A percentile compares a stretch with the other conserved stretches of the same genome.
Evolutionary conservation across 306 rosid species (phyloP).

Genomic region (Quillaja saponaria): DNA sequence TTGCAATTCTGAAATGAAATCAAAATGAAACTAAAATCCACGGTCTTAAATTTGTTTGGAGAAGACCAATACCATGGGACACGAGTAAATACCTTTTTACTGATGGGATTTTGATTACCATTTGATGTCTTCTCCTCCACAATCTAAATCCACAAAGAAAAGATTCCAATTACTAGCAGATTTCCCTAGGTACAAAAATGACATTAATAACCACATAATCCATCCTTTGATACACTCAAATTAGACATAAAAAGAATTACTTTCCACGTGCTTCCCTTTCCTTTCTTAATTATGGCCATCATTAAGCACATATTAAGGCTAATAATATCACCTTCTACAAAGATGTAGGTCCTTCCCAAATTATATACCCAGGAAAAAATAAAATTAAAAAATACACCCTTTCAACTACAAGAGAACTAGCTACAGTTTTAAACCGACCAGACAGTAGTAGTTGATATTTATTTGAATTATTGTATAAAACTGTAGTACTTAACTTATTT

Average conservation of each 20-base stretch:
- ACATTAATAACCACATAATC: neutral
- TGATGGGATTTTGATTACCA: conserved; percentile 6
- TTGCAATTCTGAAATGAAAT: no score
- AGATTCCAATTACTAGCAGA: neutral
- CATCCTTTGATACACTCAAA: neutral
- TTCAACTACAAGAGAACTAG: neutral
- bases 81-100: neutral
- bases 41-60: neutral
- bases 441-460: conserved; percentile 6
- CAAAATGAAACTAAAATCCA: neutral
- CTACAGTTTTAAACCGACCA: no score
- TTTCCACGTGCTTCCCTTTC: conserved; percentile 14
- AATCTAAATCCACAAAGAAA: no score
- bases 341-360: conserved; percentile 3
- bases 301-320: neutral
- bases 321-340: neutral
- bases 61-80: neutral
- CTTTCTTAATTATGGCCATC: neutral
- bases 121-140: neutral
- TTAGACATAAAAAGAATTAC: neutral
- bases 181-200: neutral
- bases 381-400: neutral
- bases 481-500: conserved; percentile 16
- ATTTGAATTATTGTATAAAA: neutral
- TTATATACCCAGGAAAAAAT: neutral